A percentile compares a stretch with the other conserved stretches of the same genome.
phyloP scores from a whole-genome alignment of 345 rosid genomes.

The Microthlaspi erraticum region DNA sequence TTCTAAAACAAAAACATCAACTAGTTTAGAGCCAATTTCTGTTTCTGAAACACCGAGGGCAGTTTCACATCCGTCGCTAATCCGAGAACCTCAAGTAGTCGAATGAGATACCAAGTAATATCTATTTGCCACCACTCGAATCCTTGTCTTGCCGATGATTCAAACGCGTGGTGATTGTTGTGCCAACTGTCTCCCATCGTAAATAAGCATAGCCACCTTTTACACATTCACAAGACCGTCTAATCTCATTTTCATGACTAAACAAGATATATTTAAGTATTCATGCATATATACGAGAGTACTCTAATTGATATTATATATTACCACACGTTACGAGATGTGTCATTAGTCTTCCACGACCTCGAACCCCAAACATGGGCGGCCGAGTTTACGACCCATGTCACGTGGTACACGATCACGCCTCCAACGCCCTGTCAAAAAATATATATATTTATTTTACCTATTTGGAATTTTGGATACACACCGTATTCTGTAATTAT shows the following conservation, averaged over 20 bases:
- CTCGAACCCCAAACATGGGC: conserved; percentile 87
- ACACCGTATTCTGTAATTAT: neutral
- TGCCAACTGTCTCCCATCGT: conserved; percentile 97
- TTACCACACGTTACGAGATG: conserved; percentile 85
- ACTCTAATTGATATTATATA: neutral
- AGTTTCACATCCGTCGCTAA: conserved; percentile 76
- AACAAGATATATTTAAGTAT: neutral
- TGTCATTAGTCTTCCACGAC: conserved; percentile 78
- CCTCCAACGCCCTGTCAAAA: conserved; percentile 65
- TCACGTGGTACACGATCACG: conserved; percentile 66
- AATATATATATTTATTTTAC: neutral
- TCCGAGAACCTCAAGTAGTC: conserved; percentile 60
- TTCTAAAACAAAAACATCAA: neutral
- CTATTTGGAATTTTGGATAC: too few species aligned
- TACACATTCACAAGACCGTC: neutral
- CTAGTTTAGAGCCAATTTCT: conserved; percentile 52
- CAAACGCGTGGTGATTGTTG: conserved; percentile 85
- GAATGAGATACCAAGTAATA: conserved; percentile 73
- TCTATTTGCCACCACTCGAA: conserved; percentile 93
- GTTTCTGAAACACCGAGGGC: conserved; percentile 60
- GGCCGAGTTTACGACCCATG: conserved; percentile 88
- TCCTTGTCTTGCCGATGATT: conserved; percentile 79
- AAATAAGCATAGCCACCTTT: conserved; percentile 83
- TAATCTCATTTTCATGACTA: neutral
- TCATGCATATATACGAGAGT: neutral